These are phyloP conservation scores for Vanrija sp. DNA, from an alignment of 1,284 basidiomycete genomes.

Conservation along the genomic window DNA sequence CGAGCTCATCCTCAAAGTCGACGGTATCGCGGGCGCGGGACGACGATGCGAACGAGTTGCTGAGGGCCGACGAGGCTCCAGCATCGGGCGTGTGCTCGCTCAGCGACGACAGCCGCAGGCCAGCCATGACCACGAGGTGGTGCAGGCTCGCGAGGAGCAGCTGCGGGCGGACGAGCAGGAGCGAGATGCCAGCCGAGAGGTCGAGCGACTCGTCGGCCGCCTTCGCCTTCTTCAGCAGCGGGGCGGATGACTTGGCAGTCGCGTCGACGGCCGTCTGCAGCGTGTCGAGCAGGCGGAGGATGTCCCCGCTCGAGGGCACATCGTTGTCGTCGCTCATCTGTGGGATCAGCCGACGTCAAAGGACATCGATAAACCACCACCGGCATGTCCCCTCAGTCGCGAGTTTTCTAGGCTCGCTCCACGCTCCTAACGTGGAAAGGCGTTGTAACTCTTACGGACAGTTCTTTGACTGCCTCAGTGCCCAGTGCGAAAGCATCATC, in stretches of 20 bases:
- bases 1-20: constrained; percentile 24
- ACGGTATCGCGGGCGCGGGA: not conserved
- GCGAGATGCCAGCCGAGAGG: constrained; percentile 76
- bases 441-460: constrained; percentile 31
- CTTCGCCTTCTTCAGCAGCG: constrained; percentile 42
- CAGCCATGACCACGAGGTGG: constrained; percentile 70
- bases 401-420: constrained; percentile 54
- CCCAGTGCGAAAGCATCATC: constrained; percentile 49
- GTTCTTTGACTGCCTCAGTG: constrained; percentile 43
- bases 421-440: constrained; percentile 44
- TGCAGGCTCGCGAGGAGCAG: constrained; percentile 83
- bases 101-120: constrained; percentile 50
- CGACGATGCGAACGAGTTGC: constrained; percentile 9
- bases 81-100: constrained; percentile 8
- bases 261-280: constrained; percentile 42
- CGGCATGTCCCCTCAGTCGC: constrained; percentile 44
- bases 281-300: constrained; percentile 34
- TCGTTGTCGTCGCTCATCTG: constrained; percentile 24
- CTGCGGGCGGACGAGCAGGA: constrained; percentile 84
- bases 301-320: constrained; percentile 27
- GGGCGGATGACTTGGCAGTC: constrained; percentile 33
- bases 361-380: not conserved
- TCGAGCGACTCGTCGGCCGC: constrained; percentile 54
- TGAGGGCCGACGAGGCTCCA: constrained; percentile 18
- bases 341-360: not conserved